A percentile compares a stretch with the other conserved stretches of the same genome.
Conservation (phyloP, 495 filamentous ascomycete species). For the Penicillium cataractarum region DNA sequence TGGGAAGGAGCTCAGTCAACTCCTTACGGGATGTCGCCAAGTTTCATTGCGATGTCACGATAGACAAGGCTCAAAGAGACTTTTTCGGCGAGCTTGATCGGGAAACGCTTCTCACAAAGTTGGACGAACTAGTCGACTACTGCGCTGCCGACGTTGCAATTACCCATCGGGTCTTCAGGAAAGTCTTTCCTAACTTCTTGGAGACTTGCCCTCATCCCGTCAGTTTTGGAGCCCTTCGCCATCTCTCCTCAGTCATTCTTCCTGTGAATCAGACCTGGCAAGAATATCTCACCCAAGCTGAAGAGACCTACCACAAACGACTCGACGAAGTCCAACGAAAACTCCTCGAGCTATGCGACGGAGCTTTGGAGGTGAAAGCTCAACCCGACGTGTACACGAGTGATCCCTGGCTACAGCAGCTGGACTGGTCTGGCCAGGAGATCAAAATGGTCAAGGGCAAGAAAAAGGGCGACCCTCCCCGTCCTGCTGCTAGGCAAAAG, state of each 20-base stretch:
- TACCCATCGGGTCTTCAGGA: conserved; percentile 89
- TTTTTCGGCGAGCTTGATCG: conserved; percentile 83
- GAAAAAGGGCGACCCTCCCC: conserved; percentile 76
- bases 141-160: conserved; percentile 93
- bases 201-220: conserved; percentile 93
- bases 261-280: conserved; percentile 89
- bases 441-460: conserved; percentile 90
- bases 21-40: conserved; percentile 94
- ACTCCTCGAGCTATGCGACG: conserved; percentile 69
- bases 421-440: conserved; percentile 95
- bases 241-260: conserved; percentile 89
- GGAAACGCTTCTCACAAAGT: conserved; percentile 63
- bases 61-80: conserved; percentile 88
- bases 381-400: conserved; percentile 65
- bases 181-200: conserved; percentile 87
- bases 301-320: conserved; percentile 78
- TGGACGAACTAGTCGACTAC: conserved; percentile 89
- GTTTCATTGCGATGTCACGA: conserved; percentile 89
- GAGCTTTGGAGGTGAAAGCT: conserved; percentile 73
- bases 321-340: conserved; percentile 75
- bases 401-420: conserved; percentile 89
- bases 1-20: conserved; percentile 91
- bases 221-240: conserved; percentile 90
- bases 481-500: conserved; percentile 83
- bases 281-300: conserved; percentile 76